Base-by-base conservation (phyloP, 805 yeast genomes). In the Ogataea methylovora region DNA sequence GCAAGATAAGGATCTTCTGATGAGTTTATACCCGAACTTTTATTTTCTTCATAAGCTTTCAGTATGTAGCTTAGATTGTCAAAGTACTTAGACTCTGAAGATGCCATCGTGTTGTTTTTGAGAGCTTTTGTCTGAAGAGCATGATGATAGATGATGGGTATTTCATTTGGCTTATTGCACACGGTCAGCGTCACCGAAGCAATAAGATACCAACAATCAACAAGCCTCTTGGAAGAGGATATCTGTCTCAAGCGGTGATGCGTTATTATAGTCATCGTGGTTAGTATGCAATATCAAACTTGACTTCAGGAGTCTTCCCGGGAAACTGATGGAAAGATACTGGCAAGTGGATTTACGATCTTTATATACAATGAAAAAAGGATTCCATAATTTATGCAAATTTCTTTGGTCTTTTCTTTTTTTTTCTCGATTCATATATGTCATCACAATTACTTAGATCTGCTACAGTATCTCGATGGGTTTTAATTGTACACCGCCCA, bases 141-240 rank as follows among this genome's bases (percentile, higher is more conserved):
- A 58, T 79, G 79, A 41, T 83, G 83, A 52, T 80, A 82, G 4
- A 88, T 52, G 36, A 63, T 67, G 3, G 95, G 88, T 21, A 86
- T 73, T 42, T 84, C 95, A 33, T 79, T 74, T 0, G 96, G 94
- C 40, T 71, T 73, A 50, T 88, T 88, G 48, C 90, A 79, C 5
- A 80, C 87, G 2, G 90, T 74, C 32, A 87, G 67, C 8, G 94
- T 74, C 0, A 90, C 83, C 8, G 92, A 83, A 0, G 95, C 90
- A 15, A 86, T 61, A 25, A 76, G 60, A 51, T 79, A 84, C 96
- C 96, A 88, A 16, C 11, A 15, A 22, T 30, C 32, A 5, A 7
- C n/a, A 5, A 30, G 18, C 11, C 21, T 30, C 16, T 17, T 22
- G 25, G 13, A 21, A 3, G 24, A 20, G 4, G 32, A 29, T 8